phyloP scores from a whole-genome alignment of 257 asterid genomes.

The Buddleja alternifolia region DNA sequence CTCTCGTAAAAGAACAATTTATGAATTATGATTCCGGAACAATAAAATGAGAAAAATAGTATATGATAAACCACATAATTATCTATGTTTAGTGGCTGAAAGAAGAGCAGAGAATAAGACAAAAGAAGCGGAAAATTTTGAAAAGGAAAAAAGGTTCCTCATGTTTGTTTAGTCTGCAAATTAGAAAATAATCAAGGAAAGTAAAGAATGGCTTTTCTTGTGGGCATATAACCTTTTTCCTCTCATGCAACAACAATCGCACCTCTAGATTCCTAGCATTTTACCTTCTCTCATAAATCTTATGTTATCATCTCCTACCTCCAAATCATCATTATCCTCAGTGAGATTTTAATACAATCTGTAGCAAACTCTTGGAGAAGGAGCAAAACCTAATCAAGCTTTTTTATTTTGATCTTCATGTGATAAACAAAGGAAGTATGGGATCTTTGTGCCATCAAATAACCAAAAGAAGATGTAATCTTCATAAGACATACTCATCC shows the following conservation, averaged over 20 bases:
- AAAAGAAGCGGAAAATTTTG: too few species aligned
- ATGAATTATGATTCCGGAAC: too few species aligned
- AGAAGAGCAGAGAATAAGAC: too few species aligned
- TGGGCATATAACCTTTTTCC: not conserved
- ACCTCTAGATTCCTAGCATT: not conserved
- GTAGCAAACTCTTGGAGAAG: not conserved
- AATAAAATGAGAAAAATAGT: too few species aligned
- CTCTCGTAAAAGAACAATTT: too few species aligned
- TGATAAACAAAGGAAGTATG: not conserved
- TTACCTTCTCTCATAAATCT: not conserved
- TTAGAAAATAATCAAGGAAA: not conserved
- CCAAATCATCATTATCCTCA: conserved; percentile 10
- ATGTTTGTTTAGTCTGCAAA: too few species aligned
- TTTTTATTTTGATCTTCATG: not conserved
- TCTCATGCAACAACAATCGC: conserved; percentile 6
- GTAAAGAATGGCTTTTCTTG: not conserved
- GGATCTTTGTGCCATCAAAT: not conserved
- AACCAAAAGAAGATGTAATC: not conserved
- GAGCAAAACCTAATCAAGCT: not conserved
- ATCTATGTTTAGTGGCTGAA: too few species aligned
- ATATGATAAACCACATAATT: too few species aligned
- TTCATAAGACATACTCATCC: conserved; percentile 75
- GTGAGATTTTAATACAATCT: not conserved
- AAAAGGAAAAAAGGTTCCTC: too few species aligned
- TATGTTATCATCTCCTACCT: not conserved